These are phyloP conservation scores for Atkinsonella texensis DNA, from an alignment of 2,329 filamentous ascomycete genomes.

Conservation along the genomic window DNA sequence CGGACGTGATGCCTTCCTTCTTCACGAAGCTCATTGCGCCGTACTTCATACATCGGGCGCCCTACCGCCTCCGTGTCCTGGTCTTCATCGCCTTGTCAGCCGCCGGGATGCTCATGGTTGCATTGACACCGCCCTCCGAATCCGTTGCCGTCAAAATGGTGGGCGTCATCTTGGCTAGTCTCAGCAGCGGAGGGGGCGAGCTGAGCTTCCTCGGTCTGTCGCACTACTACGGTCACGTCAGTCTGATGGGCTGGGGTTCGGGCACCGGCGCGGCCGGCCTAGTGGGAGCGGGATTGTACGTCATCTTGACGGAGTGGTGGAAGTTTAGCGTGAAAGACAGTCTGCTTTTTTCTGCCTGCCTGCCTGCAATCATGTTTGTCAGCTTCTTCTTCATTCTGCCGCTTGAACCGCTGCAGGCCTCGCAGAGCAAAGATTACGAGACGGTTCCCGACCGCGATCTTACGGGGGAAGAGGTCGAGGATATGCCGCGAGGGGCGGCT, in stretches of 20 bases:
- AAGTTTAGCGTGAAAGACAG: constrained; percentile 63
- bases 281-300: constrained; percentile 78
- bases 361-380: constrained; percentile 72
- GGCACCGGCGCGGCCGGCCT: constrained; percentile 85
- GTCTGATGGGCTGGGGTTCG: constrained; percentile 82
- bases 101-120: constrained; percentile 81
- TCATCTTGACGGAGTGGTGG: constrained; percentile 70
- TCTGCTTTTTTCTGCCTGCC: constrained; percentile 62
- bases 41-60: constrained; percentile 83
- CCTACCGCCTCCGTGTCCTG: constrained; percentile 65
- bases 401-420: constrained; percentile 45
- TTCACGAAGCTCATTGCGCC: constrained; percentile 77
- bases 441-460: constrained; percentile 32
- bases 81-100: constrained; percentile 65
- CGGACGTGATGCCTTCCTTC: constrained; percentile 85
- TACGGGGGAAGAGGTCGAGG: constrained; percentile 24
- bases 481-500: constrained; percentile 24
- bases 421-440: constrained; percentile 39
- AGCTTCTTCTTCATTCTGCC: constrained; percentile 81
- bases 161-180: constrained; percentile 73
- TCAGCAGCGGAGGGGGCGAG: constrained; percentile 80
- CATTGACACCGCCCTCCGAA: constrained; percentile 55
- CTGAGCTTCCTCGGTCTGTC: constrained; percentile 83
- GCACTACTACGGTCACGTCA: constrained; percentile 82
- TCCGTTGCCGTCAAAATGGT: constrained; percentile 65